phyloP scores from a whole-genome alignment of 2,329 filamentous ascomycete genomes.

The Colletotrichum tanaceti region DNA sequence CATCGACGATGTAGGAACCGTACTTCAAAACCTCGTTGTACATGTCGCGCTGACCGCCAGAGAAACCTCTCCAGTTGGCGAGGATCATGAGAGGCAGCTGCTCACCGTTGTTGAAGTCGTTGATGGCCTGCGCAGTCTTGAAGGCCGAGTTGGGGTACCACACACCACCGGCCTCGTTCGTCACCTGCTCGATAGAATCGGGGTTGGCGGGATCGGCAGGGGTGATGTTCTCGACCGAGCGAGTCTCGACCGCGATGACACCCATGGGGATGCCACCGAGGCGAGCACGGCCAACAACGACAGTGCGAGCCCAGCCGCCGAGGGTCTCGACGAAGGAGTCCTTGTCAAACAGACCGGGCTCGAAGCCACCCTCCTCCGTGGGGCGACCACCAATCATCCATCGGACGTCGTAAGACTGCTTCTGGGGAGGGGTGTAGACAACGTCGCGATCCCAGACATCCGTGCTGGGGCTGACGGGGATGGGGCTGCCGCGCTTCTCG shows the following conservation, averaged over 20 bases:
- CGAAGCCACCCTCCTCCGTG: constrained; percentile 80
- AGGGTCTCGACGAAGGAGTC: constrained; percentile 97
- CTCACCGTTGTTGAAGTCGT: constrained; percentile 99
- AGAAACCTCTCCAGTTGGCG: constrained; percentile 99
- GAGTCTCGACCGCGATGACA: constrained; percentile 97
- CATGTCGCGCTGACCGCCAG: constrained; percentile 99
- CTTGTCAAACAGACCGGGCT: constrained; percentile 93
- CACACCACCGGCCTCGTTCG: constrained; percentile 95
- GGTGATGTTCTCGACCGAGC: constrained; percentile 95
- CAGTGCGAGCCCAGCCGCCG: constrained; percentile 95
- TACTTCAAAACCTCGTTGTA: constrained; percentile 99
- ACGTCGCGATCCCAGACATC: constrained; percentile 96
- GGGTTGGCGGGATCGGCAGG: constrained; percentile 98
- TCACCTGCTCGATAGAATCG: constrained; percentile 96
- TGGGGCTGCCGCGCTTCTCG: constrained; percentile 91
- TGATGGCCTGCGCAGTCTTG: constrained; percentile 99
- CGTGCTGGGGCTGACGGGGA: constrained; percentile 87
- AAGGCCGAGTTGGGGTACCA: constrained; percentile 99
- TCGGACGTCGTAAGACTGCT: constrained; percentile 90
- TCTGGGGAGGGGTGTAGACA: constrained; percentile 82
- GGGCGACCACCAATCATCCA: constrained; percentile 93
- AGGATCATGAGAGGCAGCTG: constrained; percentile 99
- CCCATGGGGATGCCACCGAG: constrained; percentile 97
- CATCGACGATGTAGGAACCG: constrained; percentile 98
- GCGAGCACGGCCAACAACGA: constrained; percentile 95